These are phyloP conservation scores for Niveomyces coronatus DNA, from an alignment of 2,329 filamentous ascomycete genomes.

Conservation along the genomic window DNA sequence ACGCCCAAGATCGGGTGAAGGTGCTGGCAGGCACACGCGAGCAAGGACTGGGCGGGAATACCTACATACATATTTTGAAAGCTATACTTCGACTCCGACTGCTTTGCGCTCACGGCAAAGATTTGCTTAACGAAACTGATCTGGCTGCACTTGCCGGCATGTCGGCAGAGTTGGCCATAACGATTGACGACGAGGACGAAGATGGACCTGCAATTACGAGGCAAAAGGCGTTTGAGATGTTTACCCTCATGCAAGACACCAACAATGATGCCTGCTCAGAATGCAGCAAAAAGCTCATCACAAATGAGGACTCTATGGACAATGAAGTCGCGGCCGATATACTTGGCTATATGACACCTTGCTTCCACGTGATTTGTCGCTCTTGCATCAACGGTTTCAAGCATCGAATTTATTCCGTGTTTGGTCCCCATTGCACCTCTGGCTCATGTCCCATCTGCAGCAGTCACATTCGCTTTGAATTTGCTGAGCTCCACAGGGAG, in stretches of 20 bases:
- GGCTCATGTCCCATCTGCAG: constrained; percentile 61
- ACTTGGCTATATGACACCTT: constrained; percentile 73
- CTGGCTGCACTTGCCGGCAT: constrained; percentile 69
- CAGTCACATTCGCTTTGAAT: constrained; percentile 48
- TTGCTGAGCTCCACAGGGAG: constrained; percentile 58
- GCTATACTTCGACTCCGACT: constrained; percentile 82
- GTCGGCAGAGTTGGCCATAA: constrained; percentile 77
- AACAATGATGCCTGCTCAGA: constrained; percentile 62
- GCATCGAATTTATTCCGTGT: constrained; percentile 35
- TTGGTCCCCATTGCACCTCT: constrained; percentile 25
- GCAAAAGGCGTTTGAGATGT: constrained; percentile 74
- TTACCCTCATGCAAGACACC: constrained; percentile 73
- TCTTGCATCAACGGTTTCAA: constrained; percentile 56
- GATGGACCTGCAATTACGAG: constrained; percentile 49
- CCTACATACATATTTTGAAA: constrained; percentile 89
- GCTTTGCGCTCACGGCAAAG: constrained; percentile 89
- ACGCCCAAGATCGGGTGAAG: constrained; percentile 70
- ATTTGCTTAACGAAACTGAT: constrained; percentile 77
- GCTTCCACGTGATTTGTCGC: constrained; percentile 76
- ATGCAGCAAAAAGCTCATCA: constrained; percentile 56
- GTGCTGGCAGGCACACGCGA: constrained; percentile 51
- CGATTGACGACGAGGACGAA: constrained; percentile 71
- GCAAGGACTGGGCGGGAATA: constrained; percentile 65
- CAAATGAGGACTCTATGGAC: constrained; percentile 41
- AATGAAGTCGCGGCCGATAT: constrained; percentile 51